Evolutionary conservation across 2,329 filamentous ascomycete genomes (phyloP).

Genomic region (Escovopsis sp.): DNA sequence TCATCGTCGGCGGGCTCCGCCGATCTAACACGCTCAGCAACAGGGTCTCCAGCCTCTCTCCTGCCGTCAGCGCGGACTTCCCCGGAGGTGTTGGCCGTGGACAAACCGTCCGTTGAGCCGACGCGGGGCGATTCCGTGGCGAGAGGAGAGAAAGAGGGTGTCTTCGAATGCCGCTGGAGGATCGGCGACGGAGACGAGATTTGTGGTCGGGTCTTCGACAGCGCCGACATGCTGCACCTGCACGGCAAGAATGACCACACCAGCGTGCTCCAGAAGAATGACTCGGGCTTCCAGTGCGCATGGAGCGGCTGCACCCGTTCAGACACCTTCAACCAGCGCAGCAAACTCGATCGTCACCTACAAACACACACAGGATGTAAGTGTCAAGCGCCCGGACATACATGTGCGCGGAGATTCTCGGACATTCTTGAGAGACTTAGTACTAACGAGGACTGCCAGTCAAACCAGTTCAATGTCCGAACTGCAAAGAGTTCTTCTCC

Average conservation of each 20-base stretch:
- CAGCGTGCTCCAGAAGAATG: constrained; percentile 26
- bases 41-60: no score
- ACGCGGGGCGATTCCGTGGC: no score
- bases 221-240: constrained; percentile 36
- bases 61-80: no score
- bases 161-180: constrained; percentile 18
- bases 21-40: no score
- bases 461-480: constrained; percentile 42
- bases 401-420: background rate
- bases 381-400: constrained; percentile 12
- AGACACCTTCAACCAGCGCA: constrained; percentile 41
- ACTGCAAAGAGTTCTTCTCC: constrained; percentile 45
- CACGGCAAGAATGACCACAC: constrained; percentile 40
- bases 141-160: no score
- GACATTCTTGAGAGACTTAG: background rate
- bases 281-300: constrained; percentile 34
- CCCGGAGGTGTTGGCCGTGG: no score
- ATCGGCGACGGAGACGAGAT: constrained; percentile 8
- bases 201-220: constrained; percentile 23
- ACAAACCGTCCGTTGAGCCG: no score
- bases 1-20: no score
- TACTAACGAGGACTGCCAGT: constrained; percentile 21
- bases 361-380: constrained; percentile 50
- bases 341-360: constrained; percentile 50
- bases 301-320: constrained; percentile 43